Conservation (phyloP, 305 asterid species). For the Fraxinus platypoda region DNA sequence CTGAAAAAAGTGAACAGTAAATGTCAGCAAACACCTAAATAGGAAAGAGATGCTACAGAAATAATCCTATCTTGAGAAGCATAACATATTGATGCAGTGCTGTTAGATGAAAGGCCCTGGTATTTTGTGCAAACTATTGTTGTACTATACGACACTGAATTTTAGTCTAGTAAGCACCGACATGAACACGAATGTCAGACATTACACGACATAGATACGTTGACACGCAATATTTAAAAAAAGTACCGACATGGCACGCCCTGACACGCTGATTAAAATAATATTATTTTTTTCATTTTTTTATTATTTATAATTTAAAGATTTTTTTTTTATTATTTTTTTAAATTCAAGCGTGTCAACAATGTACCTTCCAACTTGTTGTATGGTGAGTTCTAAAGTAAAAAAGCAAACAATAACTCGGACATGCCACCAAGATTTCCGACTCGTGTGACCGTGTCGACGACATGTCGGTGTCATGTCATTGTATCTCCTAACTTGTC, state of each 20-base stretch:
- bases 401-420: not conserved
- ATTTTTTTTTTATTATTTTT: too few species aligned
- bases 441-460: not conserved
- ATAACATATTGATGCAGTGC: not conserved
- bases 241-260: not conserved
- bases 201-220: not conserved
- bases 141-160: not conserved
- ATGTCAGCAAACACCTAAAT: slow-evolving; percentile 26
- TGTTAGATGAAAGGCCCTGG: not conserved
- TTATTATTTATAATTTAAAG: not conserved
- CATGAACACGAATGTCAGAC: not conserved
- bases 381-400: not conserved
- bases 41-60: slow-evolving; percentile 6
- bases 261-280: not conserved
- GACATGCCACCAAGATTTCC: not conserved
- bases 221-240: not conserved
- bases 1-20: slow-evolving; percentile 46
- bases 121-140: not conserved
- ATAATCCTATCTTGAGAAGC: not conserved
- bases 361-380: not conserved
- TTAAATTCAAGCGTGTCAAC: not conserved
- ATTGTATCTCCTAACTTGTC: not conserved
- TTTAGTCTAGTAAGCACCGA: not conserved
- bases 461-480: too few species aligned
- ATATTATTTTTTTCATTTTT: too few species aligned